Conservation (phyloP, 768 basidiomycete genomes). For the Podaxis pistillaris region DNA sequence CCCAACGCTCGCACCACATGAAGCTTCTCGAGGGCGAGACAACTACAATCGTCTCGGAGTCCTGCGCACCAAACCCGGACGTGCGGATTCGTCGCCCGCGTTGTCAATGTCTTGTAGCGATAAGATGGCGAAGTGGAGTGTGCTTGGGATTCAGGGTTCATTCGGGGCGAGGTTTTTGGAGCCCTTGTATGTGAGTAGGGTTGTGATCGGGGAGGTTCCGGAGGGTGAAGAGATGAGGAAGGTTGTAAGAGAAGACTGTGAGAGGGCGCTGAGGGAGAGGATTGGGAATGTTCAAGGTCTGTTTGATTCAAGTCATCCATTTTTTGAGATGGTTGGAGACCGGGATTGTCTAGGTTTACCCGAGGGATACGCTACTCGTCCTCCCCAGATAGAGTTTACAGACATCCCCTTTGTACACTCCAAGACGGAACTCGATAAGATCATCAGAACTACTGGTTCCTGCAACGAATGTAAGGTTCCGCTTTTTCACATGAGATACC, state of each 20-base stretch:
- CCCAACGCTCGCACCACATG: slow-evolving; percentile 31
- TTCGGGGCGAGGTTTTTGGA: slow-evolving; percentile 52
- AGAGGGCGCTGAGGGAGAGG: slow-evolving; percentile 31
- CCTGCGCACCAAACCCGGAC: slow-evolving; percentile 91
- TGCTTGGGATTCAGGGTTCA: slow-evolving; percentile 85
- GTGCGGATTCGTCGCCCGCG: slow-evolving; percentile 84
- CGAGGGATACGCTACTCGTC: slow-evolving; percentile 43
- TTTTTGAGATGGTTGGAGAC: not conserved
- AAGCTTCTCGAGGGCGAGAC: slow-evolving; percentile 71
- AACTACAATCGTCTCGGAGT: slow-evolving; percentile 75
- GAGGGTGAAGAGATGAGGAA: slow-evolving; percentile 24
- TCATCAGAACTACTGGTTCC: slow-evolving; percentile 33
- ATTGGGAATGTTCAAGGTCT: slow-evolving; percentile 43
- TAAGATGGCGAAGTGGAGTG: slow-evolving; percentile 87
- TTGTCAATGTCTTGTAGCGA: slow-evolving; percentile 92
- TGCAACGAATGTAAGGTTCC: slow-evolving; percentile 66
- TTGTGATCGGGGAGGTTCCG: slow-evolving; percentile 77
- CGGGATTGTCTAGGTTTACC: slow-evolving; percentile 39
- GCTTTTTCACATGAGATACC: not conserved
- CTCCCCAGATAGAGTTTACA: slow-evolving; percentile 60
- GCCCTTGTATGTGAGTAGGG: slow-evolving; percentile 62
- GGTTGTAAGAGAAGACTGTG: slow-evolving; percentile 75
- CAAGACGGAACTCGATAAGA: slow-evolving; percentile 30
- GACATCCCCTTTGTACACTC: slow-evolving; percentile 58
- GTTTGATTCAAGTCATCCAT: not conserved